Evolutionary conservation across 805 yeast species (phyloP), one percentile per base, ranked within the genome.

Genomic region (Yamadazyma akitaensis): DNA sequence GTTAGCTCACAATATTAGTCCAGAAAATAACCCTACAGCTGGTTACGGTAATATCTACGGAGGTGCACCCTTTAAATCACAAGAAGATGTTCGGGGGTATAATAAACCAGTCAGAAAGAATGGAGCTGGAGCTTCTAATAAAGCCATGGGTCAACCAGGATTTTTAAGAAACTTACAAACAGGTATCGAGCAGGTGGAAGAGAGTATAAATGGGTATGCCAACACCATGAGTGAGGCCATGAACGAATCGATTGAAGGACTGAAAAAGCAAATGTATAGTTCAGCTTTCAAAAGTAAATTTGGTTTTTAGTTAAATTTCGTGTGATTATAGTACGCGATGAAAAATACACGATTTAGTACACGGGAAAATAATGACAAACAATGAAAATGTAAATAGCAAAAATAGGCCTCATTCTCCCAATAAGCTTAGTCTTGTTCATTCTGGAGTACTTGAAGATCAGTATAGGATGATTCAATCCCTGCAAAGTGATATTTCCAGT

Each of bases 201-300:
- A 77, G 45, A 65, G 75, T 9, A 60, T 81, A 42, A 77, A 80
- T 57, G 81, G 79, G 18, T 81, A 79, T 51, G 86, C 87, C 6
- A 75, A 71, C 37, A 71, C 66, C 21, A 65, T 81, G 25, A 75
- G 79, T 48, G 82, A 81, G 51, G 62, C 75, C 13, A 67, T 82
- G 70, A 76, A 68, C 49, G 84, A 79, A 12, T 61, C 77, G 1
- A 61, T 77, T 37, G 81, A 76, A 36, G 68, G 69, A 11, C 75
- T 73, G 12, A 78, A 81, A 51, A 76, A 70, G 39, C 73, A 75
- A 31, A 53, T 81, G 47, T 75, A 81, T 48, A 69, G 69, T 32
- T 70, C 81, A 13, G 75, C 84, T 0, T 56, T 82, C 31, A 76
- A 70, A 53, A 74, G 79, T 45, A 78, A 77, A 53, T 67, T 79